phyloP scores from a whole-genome alignment of 345 rosid species.

The Stellera chamaejasme region DNA sequence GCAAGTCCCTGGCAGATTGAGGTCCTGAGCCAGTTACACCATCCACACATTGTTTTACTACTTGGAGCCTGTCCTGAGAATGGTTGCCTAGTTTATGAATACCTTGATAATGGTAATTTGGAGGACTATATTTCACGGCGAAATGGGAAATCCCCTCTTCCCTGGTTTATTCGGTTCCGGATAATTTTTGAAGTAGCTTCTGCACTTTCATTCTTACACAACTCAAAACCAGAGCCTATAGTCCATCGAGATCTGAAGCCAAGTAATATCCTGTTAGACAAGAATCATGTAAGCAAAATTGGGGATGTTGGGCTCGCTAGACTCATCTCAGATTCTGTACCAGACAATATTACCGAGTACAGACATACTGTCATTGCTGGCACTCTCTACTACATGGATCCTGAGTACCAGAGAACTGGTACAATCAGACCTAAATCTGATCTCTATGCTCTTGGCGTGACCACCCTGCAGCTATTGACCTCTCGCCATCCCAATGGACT shows the following conservation, averaged over 20 bases:
- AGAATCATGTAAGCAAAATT: constrained; percentile 72
- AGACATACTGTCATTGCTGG: constrained; percentile 62
- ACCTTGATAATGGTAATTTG: constrained; percentile 78
- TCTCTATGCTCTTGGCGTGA: constrained; percentile 74
- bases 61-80: constrained; percentile 88
- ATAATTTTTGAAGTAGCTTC: constrained; percentile 75
- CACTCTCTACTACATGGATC: constrained; percentile 82
- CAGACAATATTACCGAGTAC: constrained; percentile 66
- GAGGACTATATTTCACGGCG: constrained; percentile 45
- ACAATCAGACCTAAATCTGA: constrained; percentile 87
- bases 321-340: constrained; percentile 58
- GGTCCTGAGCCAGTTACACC: constrained; percentile 73
- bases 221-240: constrained; percentile 79
- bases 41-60: constrained; percentile 72
- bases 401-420: constrained; percentile 85
- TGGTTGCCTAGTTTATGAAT: constrained; percentile 77
- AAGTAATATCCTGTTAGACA: constrained; percentile 63
- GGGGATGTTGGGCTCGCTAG: constrained; percentile 93
- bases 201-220: constrained; percentile 84
- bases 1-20: constrained; percentile 49
- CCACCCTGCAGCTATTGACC: constrained; percentile 58
- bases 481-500: constrained; percentile 63
- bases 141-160: constrained; percentile 61
- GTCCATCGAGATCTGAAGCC: constrained; percentile 90
- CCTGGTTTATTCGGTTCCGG: constrained; percentile 73